phyloP scores from a whole-genome alignment of 2,329 filamentous ascomycete genomes.

The Pseudocercospora cruenta region DNA sequence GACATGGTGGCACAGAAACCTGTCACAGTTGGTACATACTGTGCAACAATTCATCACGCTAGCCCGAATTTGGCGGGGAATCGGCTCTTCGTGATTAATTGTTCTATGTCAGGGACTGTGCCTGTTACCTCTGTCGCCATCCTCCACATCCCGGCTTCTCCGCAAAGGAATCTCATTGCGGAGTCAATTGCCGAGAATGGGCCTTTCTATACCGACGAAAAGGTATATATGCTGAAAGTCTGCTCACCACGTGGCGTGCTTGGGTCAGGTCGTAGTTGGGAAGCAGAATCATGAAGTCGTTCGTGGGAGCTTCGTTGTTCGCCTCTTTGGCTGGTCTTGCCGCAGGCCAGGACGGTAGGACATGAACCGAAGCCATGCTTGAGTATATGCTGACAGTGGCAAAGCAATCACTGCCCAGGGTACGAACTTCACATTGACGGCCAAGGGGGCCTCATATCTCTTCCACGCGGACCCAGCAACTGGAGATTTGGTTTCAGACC shows the following conservation, averaged over 20 bases:
- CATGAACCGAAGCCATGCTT: background rate
- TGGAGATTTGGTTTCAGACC: constrained; percentile 62
- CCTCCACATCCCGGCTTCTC: constrained; percentile 16
- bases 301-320: constrained; percentile 10
- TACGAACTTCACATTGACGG: constrained; percentile 61
- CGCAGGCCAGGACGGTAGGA: constrained; percentile 10
- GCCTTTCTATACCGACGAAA: background rate
- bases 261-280: background rate
- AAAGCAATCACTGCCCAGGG: constrained; percentile 59
- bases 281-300: constrained; percentile 10
- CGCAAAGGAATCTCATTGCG: background rate
- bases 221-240: background rate
- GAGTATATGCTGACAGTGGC: background rate
- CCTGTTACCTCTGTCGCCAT: background rate
- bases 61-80: too few species aligned
- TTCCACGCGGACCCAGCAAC: constrained; percentile 64
- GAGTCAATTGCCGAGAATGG: constrained; percentile 2
- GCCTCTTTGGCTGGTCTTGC: constrained; percentile 8
- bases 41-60: too few species aligned
- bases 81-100: too few species aligned
- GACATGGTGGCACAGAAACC: background rate
- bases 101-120: too few species aligned
- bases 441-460: constrained; percentile 61
- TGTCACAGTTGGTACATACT: too few species aligned
- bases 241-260: background rate